Base-by-base conservation (phyloP, 2,329 filamentous ascomycete genomes). In the Ophiostoma pallidulum region DNA sequence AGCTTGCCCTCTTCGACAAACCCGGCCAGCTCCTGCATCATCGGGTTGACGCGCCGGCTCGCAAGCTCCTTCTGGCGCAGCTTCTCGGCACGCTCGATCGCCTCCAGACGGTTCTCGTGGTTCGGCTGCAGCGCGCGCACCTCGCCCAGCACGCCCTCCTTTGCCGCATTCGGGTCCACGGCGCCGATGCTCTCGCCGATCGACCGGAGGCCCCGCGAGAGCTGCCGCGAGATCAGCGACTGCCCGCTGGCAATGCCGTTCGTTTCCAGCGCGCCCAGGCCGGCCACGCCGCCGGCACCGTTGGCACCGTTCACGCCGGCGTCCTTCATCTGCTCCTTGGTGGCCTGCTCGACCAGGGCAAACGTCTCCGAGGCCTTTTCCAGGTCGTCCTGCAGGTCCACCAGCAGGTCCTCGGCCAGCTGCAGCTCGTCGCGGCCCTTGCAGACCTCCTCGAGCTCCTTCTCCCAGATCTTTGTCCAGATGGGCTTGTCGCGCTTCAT, bases 401-500 rank as follows among this genome's bases (percentile, higher is more conserved):
- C 80, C 54, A 91, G 84, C 53, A 98, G 77, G 58, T 97, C 92
- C 69, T 98, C 92, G 72, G 95, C 91, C 73, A 97, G 85, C 42
- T 89, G 92, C 57, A 98, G 78, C 65, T 96, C 82, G 61, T 97
- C 91, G 56, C 90, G 82, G 60, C 96, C 92, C 62, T 94, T 89
- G 67, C 92, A 97, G 3, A 98, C 91, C 45, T 91, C 83, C 64
- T 97, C 88, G 39, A 98, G 73, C 64, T 97, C 90, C 67, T 94
- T 90, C 75, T 97, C 91, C 92, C 92, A 98, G 54, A 97, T 94
- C 77, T 96, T 96, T 47, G 89, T 96, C 91, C 92, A 98, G 49
- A 96, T 74, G 0, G 92, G 92, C 65, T 95, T 95, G 74, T 98
- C 92, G 40, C 80, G 78, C 58, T 82, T 83, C 68, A 98, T 78